Evolutionary conservation across 805 yeast species (phyloP).

Genomic region (Starmerella roubikii): DNA sequence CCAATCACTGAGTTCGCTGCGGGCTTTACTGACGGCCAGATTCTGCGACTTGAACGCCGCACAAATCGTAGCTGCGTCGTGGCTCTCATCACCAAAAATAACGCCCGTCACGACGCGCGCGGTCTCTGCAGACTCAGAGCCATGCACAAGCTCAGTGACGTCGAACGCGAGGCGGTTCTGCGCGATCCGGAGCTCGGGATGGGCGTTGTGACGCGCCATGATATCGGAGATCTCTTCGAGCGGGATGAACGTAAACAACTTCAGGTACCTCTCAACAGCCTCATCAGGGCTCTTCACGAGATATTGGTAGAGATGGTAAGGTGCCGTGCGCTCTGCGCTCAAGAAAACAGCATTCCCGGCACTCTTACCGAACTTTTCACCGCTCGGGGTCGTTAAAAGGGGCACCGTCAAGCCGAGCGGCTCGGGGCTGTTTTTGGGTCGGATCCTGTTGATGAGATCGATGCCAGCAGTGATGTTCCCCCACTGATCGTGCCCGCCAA

Average conservation of each 20-base stretch:
- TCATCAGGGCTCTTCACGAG: slow-evolving; percentile 55
- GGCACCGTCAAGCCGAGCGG: slow-evolving; percentile 82
- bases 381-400: slow-evolving; percentile 69
- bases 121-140: slow-evolving; percentile 55
- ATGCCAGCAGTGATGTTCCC: slow-evolving; percentile 95
- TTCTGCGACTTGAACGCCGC: slow-evolving; percentile 46
- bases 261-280: slow-evolving; percentile 54
- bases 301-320: slow-evolving; percentile 74
- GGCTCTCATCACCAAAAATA: slow-evolving; percentile 47
- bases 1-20: slow-evolving; percentile 32
- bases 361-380: slow-evolving; percentile 91
- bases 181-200: slow-evolving; percentile 56
- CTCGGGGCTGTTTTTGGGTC: slow-evolving; percentile 17
- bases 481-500: slow-evolving; percentile 96
- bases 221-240: slow-evolving; percentile 41
- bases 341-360: slow-evolving; percentile 95
- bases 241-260: slow-evolving; percentile 70
- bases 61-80: slow-evolving; percentile 33
- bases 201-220: slow-evolving; percentile 37
- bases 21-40: slow-evolving; percentile 32
- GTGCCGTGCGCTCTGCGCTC: slow-evolving; percentile 56
- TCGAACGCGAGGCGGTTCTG: slow-evolving; percentile 71
- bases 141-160: slow-evolving; percentile 78
- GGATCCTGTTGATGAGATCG: slow-evolving; percentile 61
- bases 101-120: slow-evolving; percentile 56